These are phyloP conservation scores for Talaromyces adpressus DNA, from an alignment of 495 filamentous ascomycete genomes.

Conservation along the genomic window DNA sequence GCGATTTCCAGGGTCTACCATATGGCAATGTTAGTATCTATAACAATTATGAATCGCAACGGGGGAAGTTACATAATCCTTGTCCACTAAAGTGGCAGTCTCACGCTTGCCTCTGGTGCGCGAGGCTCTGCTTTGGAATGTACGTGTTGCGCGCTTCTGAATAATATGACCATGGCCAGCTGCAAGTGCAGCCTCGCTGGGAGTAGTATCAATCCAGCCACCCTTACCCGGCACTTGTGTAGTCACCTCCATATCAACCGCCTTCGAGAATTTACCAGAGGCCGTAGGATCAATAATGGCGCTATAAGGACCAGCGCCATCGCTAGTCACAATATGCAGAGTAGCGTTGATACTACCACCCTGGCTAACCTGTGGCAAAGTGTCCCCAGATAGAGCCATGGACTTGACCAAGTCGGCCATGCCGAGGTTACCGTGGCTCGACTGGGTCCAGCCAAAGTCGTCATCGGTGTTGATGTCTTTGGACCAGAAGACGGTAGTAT, in stretches of 20 bases:
- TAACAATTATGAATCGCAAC: background rate
- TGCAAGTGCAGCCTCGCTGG: background rate
- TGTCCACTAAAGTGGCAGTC: constrained; percentile 15
- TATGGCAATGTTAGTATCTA: background rate
- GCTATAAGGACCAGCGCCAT: constrained; percentile 30
- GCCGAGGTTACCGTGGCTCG: background rate
- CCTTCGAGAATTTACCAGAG: constrained; percentile 23
- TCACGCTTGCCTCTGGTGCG: no score
- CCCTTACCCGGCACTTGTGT: background rate
- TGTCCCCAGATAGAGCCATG: constrained; percentile 25
- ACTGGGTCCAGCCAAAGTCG: background rate
- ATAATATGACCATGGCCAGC: constrained; percentile 19
- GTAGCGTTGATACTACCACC: constrained; percentile 26
- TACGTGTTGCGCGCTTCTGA: no score
- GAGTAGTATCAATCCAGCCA: background rate
- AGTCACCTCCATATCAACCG: background rate
- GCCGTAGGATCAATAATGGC: constrained; percentile 28
- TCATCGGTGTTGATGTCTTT: background rate
- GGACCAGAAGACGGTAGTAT: constrained; percentile 1
- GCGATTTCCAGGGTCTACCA: constrained; percentile 15
- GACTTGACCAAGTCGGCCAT: constrained; percentile 10
- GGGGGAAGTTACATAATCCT: constrained; percentile 15
- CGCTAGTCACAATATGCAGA: constrained; percentile 32
- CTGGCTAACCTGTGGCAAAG: constrained; percentile 26
- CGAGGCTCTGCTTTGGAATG: no score